These are phyloP conservation scores for Carallia brachiata DNA, from an alignment of 345 rosid species.

Conservation along the genomic window DNA sequence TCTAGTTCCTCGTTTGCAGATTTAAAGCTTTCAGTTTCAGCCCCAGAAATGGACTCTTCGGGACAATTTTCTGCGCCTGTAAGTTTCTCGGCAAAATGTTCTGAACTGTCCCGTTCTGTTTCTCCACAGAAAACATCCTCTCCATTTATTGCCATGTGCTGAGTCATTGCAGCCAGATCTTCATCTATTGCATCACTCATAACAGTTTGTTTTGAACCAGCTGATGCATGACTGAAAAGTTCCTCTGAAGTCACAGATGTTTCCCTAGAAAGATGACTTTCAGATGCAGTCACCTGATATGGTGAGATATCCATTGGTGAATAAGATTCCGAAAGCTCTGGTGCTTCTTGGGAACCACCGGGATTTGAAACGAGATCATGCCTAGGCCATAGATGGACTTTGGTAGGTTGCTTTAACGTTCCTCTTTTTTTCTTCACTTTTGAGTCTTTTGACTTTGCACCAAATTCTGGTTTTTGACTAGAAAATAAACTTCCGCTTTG, in stretches of 20 bases:
- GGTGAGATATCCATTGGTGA: conserved; percentile 92
- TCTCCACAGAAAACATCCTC: conserved; percentile 28
- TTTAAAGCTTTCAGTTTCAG: conserved; percentile 88
- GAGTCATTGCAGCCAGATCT: conserved; percentile 57
- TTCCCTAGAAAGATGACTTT: conserved; percentile 43
- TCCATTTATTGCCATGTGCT: conserved; percentile 60
- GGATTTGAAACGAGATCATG: conserved; percentile 51
- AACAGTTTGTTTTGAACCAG: conserved; percentile 35
- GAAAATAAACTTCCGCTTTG: conserved; percentile 42
- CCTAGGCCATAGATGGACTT: conserved; percentile 47
- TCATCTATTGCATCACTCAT: conserved; percentile 47
- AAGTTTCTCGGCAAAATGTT: conserved; percentile 27
- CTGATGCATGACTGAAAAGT: conserved; percentile 35
- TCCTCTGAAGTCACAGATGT: conserved; percentile 61
- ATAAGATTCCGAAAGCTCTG: conserved; percentile 58
- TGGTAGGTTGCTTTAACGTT: conserved; percentile 53
- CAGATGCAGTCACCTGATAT: conserved; percentile 47
- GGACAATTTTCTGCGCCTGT: conserved; percentile 38
- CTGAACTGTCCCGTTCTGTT: conserved; percentile 34
- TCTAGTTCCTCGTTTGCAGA: conserved; percentile 84
- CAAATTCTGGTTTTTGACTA: conserved; percentile 52
- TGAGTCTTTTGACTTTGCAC: conserved; percentile 45
- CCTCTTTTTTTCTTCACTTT: conserved; percentile 61
- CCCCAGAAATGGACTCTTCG: conserved; percentile 56
- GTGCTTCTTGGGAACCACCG: conserved; percentile 38